phyloP scores from a whole-genome alignment of 345 rosid species.

The Corchorus olitorius region DNA sequence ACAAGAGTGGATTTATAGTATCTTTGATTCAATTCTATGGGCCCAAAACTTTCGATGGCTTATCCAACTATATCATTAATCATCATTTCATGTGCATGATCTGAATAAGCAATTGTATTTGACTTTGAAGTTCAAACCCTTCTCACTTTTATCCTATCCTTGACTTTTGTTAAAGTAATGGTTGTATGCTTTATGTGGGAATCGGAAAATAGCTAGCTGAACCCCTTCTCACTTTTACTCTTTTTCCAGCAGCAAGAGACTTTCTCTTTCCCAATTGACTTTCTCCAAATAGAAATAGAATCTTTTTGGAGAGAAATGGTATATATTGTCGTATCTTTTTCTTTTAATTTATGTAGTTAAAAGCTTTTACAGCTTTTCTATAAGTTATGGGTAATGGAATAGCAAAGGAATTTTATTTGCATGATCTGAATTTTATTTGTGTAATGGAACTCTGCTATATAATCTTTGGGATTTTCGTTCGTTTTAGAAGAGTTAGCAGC shows the following conservation, averaged over 20 bases:
- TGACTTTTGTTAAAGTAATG: neutral
- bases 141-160: neutral
- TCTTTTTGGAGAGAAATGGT: neutral
- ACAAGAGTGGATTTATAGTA: neutral
- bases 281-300: too few species aligned
- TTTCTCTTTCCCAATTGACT: too few species aligned
- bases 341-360: too few species aligned
- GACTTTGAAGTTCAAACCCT: neutral
- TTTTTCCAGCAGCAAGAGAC: too few species aligned
- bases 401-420: neutral
- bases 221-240: too few species aligned
- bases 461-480: neutral
- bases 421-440: too few species aligned
- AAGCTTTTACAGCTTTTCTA: too few species aligned
- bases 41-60: conserved; percentile 1
- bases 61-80: neutral
- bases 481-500: neutral
- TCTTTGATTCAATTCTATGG: conserved; percentile 5
- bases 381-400: neutral
- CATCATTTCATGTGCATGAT: neutral
- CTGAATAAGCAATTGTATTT: neutral
- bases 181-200: neutral
- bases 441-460: neutral
- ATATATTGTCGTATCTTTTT: too few species aligned
- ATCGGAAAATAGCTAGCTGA: neutral